Conservation (phyloP, 331 rosid species). For the Arachis monticola region DNA sequence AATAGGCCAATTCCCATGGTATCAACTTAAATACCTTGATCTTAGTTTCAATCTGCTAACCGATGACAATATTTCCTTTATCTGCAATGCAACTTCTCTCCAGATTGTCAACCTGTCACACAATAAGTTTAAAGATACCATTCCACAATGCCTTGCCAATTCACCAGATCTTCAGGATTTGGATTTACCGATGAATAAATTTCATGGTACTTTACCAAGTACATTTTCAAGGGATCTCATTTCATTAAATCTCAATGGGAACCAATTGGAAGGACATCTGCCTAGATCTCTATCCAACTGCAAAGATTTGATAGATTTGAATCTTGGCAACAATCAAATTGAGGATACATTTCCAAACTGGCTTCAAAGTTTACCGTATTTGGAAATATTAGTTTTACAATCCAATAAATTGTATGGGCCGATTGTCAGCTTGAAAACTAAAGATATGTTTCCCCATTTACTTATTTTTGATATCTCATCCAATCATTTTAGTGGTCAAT, state of each 20-base stretch:
- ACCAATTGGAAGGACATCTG: too few species aligned
- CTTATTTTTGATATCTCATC: slow-evolving; percentile 2
- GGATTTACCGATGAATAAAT: neutral
- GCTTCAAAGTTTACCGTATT: neutral
- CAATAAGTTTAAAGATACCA: neutral
- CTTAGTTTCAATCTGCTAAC: neutral
- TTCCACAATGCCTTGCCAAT: neutral
- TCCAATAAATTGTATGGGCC: neutral
- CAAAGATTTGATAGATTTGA: neutral
- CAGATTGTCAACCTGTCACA: neutral
- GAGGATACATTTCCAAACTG: slow-evolving; percentile 23
- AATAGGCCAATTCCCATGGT: neutral
- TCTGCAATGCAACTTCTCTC: neutral
- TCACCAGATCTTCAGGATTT: neutral
- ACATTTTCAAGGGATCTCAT: neutral
- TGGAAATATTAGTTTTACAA: neutral
- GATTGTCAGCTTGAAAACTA: neutral
- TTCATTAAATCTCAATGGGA: too few species aligned
- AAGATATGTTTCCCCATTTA: neutral
- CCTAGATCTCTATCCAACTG: too few species aligned
- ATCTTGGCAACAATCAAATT: slow-evolving; percentile 9
- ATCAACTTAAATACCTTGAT: neutral
- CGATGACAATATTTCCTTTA: neutral
- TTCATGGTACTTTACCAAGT: neutral
- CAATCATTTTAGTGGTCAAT: neutral